Evolutionary conservation across 129 eudicot genomes (phyloP).

Genomic region (Solidago caesia): DNA sequence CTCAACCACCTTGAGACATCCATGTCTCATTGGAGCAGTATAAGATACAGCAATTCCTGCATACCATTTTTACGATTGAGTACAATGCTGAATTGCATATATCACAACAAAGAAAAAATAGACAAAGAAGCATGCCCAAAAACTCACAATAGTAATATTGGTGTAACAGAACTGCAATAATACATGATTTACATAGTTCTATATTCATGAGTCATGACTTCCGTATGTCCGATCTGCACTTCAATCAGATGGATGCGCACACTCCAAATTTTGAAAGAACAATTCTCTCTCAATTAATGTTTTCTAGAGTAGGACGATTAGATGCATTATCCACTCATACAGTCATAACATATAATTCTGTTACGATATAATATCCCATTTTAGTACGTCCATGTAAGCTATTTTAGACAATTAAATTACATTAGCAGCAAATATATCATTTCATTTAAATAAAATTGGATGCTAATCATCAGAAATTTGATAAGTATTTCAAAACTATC

Average conservation of each 20-base stretch:
- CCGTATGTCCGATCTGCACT: neutral
- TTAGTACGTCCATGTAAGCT: conserved; percentile 2
- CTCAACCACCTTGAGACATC: conserved; percentile 93
- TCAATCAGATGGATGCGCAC: neutral
- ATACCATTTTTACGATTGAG: conserved; percentile 21
- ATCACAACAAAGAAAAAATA: conserved; percentile 4
- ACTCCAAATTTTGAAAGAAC: conserved; percentile 6
- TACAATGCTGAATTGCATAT: conserved; percentile 17
- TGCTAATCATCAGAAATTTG: neutral
- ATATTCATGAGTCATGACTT: conserved; percentile 15
- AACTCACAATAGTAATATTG: conserved; percentile 14
- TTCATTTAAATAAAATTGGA: neutral
- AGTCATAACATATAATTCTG: conserved; percentile 2
- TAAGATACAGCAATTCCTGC: conserved; percentile 79
- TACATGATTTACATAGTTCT: conserved; percentile 10
- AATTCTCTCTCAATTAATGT: conserved; percentile 9
- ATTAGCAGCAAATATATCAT: neutral
- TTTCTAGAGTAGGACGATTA: neutral
- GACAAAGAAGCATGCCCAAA: conserved; percentile 9
- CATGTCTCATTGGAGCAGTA: conserved; percentile 75
- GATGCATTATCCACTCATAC: neutral
- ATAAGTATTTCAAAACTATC: neutral
- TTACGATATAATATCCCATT: neutral
- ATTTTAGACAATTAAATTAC: neutral
- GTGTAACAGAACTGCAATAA: neutral